Evolutionary conservation across 1,284 basidiomycete genomes (phyloP).

Genomic region (Xanthoconium separans): DNA sequence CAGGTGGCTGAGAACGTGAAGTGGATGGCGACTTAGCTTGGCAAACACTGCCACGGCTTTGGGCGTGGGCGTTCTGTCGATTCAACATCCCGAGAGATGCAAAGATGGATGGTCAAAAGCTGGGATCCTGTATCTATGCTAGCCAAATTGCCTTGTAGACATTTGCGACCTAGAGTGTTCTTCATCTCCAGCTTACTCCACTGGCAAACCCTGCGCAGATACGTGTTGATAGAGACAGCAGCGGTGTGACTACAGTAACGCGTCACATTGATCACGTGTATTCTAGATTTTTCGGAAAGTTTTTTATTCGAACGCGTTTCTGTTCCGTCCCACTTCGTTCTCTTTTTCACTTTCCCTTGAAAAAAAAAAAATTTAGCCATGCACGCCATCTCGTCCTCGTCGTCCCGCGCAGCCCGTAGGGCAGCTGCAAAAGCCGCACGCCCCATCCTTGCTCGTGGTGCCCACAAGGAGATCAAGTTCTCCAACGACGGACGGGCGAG

Average conservation of each 20-base stretch:
- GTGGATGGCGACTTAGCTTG: conserved; percentile 1
- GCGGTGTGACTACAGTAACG: background rate
- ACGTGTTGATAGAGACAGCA: no score
- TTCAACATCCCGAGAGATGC: conserved; percentile 18
- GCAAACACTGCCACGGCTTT: background rate
- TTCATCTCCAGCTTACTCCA: no score
- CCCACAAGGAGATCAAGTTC: conserved; percentile 96
- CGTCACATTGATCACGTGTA: background rate
- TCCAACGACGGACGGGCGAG: conserved; percentile 92
- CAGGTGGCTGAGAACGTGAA: conserved; percentile 12
- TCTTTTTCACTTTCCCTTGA: background rate
- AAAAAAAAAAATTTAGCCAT: conserved; percentile 4
- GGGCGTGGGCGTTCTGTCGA: conserved; percentile 20
- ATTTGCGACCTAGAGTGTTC: no score
- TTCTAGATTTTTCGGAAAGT: conserved; percentile 26
- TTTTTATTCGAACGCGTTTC: conserved; percentile 14
- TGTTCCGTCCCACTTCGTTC: background rate
- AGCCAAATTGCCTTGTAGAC: conserved; percentile 5
- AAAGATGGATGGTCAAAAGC: conserved; percentile 13
- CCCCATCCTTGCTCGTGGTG: conserved; percentile 58
- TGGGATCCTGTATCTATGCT: conserved; percentile 12
- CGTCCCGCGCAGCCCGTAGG: conserved; percentile 46
- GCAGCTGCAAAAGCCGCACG: conserved; percentile 48
- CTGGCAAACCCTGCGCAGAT: no score
- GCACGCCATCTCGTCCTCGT: conserved; percentile 35